Evolutionary conservation across 805 yeast species (phyloP), one percentile per base, ranked within the genome.

Genomic region (Hanseniaspora valbyensis): DNA sequence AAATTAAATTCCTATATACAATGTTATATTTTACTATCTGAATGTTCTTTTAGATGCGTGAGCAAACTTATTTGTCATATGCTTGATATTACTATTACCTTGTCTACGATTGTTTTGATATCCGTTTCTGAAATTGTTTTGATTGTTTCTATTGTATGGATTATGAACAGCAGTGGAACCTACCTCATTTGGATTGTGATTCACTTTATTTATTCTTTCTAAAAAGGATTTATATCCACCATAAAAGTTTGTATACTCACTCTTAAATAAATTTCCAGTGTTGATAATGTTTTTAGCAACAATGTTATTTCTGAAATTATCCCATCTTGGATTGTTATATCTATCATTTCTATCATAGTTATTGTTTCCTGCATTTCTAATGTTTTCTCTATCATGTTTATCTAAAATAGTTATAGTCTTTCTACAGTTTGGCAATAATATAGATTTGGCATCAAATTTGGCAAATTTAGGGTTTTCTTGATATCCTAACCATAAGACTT

Each of bases 211-310:
- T 3, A 25, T 14, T n/a, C 42, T 32, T 16, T 40, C 21, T 14
- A 48, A n/a, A 41, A 40, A 48, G 3, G 40, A 28, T n/a, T 48
- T 48, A 33, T 32, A 48, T 9, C 51, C 51, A 10, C 51, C 51
- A 37, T 32, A 48, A 18, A 30, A 40, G 38, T 48, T 48, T 3
- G 51, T 38, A 41, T 48, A 48, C 26, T 42, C 44, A 16, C 32
- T 39, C 10, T 24, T 18, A 12, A 18, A 12, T 18, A 38, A 30
- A 18, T 39, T 45, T 5, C 44, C 41, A 39, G 38, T 39, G 14
- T 40, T 37, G 12, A 48, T 34, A 16, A 33, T 24, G 14, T 39
- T 40, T 29, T 33, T 48, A 16, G 44, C 34, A 34, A 48, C 36
- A 2, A 42, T 22, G 13, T 48, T 24, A 2, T 39, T 40, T 30